Percentiles rank a stretch among this genome's conserved stretches.
Evolutionary conservation across 1,284 basidiomycete genomes (phyloP).

Genomic region (Volvariella volvacea): DNA sequence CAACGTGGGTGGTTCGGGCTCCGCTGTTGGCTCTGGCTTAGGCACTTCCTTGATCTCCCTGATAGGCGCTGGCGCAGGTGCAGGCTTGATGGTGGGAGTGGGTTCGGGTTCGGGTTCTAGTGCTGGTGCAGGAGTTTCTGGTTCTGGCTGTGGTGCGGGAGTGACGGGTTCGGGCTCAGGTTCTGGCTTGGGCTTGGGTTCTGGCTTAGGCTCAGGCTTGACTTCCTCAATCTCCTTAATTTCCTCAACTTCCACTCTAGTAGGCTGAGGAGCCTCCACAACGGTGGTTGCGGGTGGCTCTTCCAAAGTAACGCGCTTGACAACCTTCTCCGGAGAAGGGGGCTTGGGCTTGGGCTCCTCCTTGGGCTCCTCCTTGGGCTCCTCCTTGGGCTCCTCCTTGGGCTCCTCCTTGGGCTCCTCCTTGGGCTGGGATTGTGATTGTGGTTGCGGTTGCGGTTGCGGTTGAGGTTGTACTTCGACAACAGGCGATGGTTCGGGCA

Average conservation of each 20-base stretch:
- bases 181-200: too few species aligned
- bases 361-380: conserved; percentile 17
- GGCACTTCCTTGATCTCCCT: conserved; percentile 13
- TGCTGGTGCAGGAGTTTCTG: conserved; percentile 1
- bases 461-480: conserved; percentile 4
- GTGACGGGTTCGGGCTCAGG: neutral
- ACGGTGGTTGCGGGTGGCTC: conserved; percentile 7
- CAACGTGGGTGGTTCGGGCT: conserved; percentile 10
- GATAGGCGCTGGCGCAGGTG: neutral
- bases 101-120: conserved; percentile 4
- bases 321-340: neutral
- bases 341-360: conserved; percentile 19
- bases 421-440: conserved; percentile 11
- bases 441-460: conserved; percentile 13
- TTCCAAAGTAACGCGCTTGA: neutral
- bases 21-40: conserved; percentile 6
- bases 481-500: neutral
- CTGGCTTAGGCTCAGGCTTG: too few species aligned
- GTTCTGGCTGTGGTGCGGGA: neutral
- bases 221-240: too few species aligned
- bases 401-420: conserved; percentile 17
- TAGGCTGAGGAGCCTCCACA: conserved; percentile 2
- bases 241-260: too few species aligned
- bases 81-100: conserved; percentile 2
- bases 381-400: conserved; percentile 19